A percentile compares a stretch with the other conserved stretches of the same genome.
These are phyloP conservation scores for Cajanus cajan DNA, from an alignment of 306 rosid genomes.

Conservation along the genomic window DNA sequence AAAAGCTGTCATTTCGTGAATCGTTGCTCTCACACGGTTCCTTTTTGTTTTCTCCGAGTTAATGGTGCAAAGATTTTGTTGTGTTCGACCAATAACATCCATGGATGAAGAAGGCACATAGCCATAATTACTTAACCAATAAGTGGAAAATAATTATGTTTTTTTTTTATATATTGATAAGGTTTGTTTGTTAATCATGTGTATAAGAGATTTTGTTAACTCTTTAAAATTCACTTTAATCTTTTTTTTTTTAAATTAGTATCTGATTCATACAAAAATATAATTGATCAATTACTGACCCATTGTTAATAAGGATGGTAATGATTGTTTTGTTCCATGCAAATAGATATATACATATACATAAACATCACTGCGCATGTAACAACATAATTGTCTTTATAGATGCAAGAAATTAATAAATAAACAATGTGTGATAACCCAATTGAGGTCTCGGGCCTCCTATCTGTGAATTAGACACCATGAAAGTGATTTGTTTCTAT, in stretches of 20 bases:
- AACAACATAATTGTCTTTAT: not conserved
- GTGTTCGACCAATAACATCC: not conserved
- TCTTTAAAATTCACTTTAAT: too few species aligned
- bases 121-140: not conserved
- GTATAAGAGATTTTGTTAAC: too few species aligned
- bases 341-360: not conserved
- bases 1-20: not conserved
- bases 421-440: constrained; percentile 17
- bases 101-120: not conserved
- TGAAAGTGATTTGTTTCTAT: constrained; percentile 6
- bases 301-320: not conserved
- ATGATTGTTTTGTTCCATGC: not conserved
- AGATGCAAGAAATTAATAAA: not conserved
- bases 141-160: too few species aligned
- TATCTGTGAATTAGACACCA: not conserved
- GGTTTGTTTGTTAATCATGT: too few species aligned
- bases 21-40: not conserved
- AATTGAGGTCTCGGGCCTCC: not conserved
- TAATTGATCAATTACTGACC: not conserved
- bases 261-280: too few species aligned
- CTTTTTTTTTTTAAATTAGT: too few species aligned
- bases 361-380: too few species aligned
- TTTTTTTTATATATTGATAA: too few species aligned
- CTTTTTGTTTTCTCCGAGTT: not conserved
- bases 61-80: not conserved